Percentiles rank a stretch among this genome's conserved stretches.
These are phyloP conservation scores for Asclepias syriaca DNA, from an alignment of 257 asterid species.

Conservation along the genomic window DNA sequence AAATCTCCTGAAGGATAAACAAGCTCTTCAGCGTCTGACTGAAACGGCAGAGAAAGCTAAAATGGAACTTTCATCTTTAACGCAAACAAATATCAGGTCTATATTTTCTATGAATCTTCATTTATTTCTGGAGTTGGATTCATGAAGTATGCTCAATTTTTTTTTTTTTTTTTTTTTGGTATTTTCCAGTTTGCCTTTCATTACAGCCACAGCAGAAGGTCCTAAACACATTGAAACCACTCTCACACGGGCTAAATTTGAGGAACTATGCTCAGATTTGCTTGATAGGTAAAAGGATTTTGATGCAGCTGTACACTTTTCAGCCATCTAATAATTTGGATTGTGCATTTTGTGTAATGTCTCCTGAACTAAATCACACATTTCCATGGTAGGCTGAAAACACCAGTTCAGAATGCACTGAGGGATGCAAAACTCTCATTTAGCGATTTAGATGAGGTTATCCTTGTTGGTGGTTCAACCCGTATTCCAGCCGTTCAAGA, in stretches of 20 bases:
- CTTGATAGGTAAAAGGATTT: constrained; percentile 67
- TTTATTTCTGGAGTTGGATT: background rate
- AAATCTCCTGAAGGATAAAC: constrained; percentile 91
- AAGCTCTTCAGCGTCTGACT: constrained; percentile 96
- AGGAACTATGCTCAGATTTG: constrained; percentile 87
- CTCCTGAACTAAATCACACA: background rate
- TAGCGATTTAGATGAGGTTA: constrained; percentile 82
- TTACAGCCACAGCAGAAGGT: constrained; percentile 98
- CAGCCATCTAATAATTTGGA: background rate
- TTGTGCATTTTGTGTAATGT: background rate
- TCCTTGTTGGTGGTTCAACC: constrained; percentile 96
- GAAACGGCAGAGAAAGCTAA: constrained; percentile 99
- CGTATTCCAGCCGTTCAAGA: constrained; percentile 98
- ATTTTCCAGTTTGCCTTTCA: constrained; percentile 74
- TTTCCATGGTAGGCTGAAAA: constrained; percentile 53
- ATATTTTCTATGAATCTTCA: background rate
- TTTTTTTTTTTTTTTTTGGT: background rate
- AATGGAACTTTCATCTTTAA: constrained; percentile 91
- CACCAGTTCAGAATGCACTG: constrained; percentile 86
- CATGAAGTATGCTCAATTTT: background rate
- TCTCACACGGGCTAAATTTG: constrained; percentile 87
- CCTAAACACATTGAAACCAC: constrained; percentile 96
- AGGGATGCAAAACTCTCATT: constrained; percentile 92
- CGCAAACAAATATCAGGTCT: constrained; percentile 85
- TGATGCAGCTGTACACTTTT: constrained; percentile 1